These are phyloP conservation scores for Saussurea involucrata DNA, from an alignment of 129 eudicot genomes.

Conservation along the genomic window DNA sequence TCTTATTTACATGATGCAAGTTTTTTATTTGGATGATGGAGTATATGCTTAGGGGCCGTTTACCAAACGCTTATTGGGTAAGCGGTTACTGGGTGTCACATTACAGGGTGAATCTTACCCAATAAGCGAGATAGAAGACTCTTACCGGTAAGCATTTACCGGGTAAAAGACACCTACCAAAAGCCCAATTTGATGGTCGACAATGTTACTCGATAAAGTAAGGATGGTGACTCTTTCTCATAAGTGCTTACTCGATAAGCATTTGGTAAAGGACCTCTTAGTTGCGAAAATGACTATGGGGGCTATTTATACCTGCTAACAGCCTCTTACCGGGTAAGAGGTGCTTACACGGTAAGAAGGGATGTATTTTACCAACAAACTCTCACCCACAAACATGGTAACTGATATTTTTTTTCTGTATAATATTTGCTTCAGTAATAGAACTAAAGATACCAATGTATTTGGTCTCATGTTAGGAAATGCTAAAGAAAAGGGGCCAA, in stretches of 20 bases:
- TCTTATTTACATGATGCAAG: not conserved
- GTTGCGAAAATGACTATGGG: not conserved
- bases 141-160: too few species aligned
- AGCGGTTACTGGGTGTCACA: too few species aligned
- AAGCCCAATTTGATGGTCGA: too few species aligned
- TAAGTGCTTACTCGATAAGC: not conserved
- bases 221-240: too few species aligned
- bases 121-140: too few species aligned
- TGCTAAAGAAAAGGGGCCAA: constrained; percentile 47
- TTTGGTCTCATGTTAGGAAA: constrained; percentile 38
- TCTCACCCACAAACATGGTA: not conserved
- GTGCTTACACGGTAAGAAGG: not conserved
- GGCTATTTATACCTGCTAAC: not conserved
- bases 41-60: not conserved
- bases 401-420: not conserved
- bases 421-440: not conserved
- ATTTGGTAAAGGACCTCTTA: not conserved
- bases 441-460: not conserved
- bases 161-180: too few species aligned
- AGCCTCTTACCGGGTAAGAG: not conserved
- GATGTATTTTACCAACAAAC: not conserved
- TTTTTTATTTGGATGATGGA: not conserved
- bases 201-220: too few species aligned
- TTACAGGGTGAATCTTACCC: too few species aligned
- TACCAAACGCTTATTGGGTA: too few species aligned